A percentile compares a stretch with the other conserved stretches of the same genome.
Evolutionary conservation across 2,329 filamentous ascomycete species (phyloP).

Genomic region (Aaosphaeria arxii): DNA sequence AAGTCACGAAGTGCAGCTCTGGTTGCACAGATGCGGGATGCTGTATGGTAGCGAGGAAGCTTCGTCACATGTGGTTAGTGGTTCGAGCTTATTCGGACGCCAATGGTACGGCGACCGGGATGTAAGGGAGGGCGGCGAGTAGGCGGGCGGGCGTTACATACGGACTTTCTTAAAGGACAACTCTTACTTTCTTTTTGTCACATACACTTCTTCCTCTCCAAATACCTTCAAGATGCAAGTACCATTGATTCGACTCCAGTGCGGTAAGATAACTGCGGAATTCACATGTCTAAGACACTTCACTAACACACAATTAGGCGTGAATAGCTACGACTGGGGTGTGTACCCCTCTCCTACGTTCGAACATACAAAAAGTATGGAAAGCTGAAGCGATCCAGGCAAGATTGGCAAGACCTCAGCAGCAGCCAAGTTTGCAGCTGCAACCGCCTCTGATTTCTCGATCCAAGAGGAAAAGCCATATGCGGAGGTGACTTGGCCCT

Average conservation of each 20-base stretch:
- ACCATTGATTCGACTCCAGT: constrained; percentile 80
- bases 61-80: not conserved
- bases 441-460: constrained; percentile 68
- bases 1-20: too few species aligned
- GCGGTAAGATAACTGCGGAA: constrained; percentile 47
- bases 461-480: constrained; percentile 89
- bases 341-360: constrained; percentile 25
- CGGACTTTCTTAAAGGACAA: too few species aligned
- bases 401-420: constrained; percentile 86
- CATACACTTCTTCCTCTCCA: not conserved
- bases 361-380: not conserved
- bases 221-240: constrained; percentile 45
- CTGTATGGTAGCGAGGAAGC: not conserved
- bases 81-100: not conserved
- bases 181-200: too few species aligned
- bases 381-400: constrained; percentile 48
- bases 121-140: too few species aligned
- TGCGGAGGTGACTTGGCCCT: constrained; percentile 64
- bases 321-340: constrained; percentile 99
- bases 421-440: constrained; percentile 83
- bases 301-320: constrained; percentile 52
- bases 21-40: not conserved
- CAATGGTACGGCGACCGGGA: not conserved
- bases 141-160: too few species aligned
- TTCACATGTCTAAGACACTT: too few species aligned